A percentile compares a stretch with the other conserved stretches of the same genome.
Conservation (phyloP, 2,329 filamentous ascomycete species). For the Chaetomium globosum region DNA sequence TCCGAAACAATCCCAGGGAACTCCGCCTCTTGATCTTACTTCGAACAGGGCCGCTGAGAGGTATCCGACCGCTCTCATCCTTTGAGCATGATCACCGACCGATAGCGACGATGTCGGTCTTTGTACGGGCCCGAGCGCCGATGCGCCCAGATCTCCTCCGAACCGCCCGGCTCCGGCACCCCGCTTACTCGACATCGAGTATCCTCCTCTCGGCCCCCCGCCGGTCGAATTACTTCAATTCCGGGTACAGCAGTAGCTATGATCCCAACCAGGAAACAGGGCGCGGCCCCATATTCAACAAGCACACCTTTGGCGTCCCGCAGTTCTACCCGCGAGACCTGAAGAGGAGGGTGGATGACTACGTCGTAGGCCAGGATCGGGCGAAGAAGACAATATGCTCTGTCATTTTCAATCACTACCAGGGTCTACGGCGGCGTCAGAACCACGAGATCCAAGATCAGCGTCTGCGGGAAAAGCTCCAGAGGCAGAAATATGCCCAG, state of each 20-base stretch:
- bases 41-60: neutral
- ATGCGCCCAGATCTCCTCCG: constrained; percentile 21
- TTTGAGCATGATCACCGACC: constrained; percentile 27
- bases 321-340: constrained; percentile 68
- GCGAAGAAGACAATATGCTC: constrained; percentile 93
- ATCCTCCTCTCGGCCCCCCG: constrained; percentile 41
- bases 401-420: constrained; percentile 96
- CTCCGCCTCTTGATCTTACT: constrained; percentile 10
- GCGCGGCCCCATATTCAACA: constrained; percentile 63
- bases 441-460: constrained; percentile 72
- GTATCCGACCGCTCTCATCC: neutral
- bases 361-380: constrained; percentile 92
- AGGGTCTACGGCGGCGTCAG: constrained; percentile 76
- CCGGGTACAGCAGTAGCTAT: constrained; percentile 62
- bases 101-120: constrained; percentile 32
- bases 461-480: constrained; percentile 62
- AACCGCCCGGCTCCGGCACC: constrained; percentile 25
- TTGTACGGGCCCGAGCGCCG: constrained; percentile 30
- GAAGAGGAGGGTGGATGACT: constrained; percentile 91
- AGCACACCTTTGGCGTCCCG: constrained; percentile 60
- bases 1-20: constrained; percentile 11
- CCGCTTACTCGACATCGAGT: constrained; percentile 37
- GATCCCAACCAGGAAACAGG: constrained; percentile 57
- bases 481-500: constrained; percentile 70
- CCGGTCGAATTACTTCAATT: constrained; percentile 55